phyloP scores from a whole-genome alignment of 345 rosid genomes.

The Kandelia obovata region DNA sequence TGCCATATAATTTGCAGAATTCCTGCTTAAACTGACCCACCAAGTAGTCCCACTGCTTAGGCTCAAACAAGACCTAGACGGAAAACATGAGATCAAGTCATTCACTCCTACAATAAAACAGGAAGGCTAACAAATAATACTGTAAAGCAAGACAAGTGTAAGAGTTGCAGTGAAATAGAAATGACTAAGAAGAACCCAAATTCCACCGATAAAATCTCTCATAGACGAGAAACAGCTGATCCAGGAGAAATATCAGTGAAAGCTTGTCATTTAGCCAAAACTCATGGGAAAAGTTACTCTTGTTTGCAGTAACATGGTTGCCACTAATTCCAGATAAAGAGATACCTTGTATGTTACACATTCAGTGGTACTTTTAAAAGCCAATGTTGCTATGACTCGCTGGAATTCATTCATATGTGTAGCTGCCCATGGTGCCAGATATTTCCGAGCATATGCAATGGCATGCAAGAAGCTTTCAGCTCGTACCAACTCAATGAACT shows the following conservation, averaged over 20 bases:
- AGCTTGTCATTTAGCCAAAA: too few relatives aligned
- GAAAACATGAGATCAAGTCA: conserved; percentile 13
- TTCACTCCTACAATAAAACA: conserved; percentile 1
- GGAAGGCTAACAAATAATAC: background rate
- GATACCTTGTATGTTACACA: conserved; percentile 78
- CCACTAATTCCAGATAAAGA: background rate
- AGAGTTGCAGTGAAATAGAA: background rate
- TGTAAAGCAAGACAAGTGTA: background rate
- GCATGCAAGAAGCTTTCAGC: conserved; percentile 64
- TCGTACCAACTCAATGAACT: conserved; percentile 84
- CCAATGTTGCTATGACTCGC: conserved; percentile 77
- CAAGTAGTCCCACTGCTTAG: conserved; percentile 87
- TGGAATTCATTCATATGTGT: conserved; percentile 84
- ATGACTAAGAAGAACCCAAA: background rate
- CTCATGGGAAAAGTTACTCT: background rate
- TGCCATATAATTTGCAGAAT: conserved; percentile 91
- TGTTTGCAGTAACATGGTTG: background rate
- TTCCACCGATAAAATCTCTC: background rate
- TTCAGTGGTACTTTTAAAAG: conserved; percentile 72
- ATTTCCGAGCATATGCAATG: conserved; percentile 73
- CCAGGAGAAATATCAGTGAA: background rate
- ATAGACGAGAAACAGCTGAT: too few relatives aligned
- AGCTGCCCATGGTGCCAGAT: conserved; percentile 86
- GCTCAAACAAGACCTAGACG: conserved; percentile 75
- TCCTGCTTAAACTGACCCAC: conserved; percentile 88